Conservation (phyloP, 140 eudicot genomes). For the Flaveria floridana region DNA sequence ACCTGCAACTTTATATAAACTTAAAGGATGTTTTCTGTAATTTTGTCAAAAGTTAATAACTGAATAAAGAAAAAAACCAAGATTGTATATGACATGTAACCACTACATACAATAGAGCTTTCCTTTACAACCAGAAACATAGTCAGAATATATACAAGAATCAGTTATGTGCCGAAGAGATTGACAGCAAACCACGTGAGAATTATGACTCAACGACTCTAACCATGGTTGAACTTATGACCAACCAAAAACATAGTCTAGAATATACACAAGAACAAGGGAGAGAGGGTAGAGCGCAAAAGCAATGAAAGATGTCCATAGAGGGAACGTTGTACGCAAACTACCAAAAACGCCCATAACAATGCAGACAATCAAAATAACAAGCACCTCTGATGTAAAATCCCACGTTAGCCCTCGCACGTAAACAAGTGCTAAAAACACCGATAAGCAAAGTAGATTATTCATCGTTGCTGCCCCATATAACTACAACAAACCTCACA, state of each 20-base stretch:
- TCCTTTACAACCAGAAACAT: constrained; percentile 1
- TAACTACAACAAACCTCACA: constrained; percentile 33
- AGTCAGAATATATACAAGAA: neutral
- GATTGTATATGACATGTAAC: too few relatives aligned
- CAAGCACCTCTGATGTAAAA: constrained; percentile 62
- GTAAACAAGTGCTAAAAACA: constrained; percentile 57
- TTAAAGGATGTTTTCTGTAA: too few relatives aligned
- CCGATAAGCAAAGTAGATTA: constrained; percentile 59
- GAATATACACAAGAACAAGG: constrained; percentile 60
- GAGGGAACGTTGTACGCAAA: constrained; percentile 59
- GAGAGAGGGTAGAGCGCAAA: constrained; percentile 60
- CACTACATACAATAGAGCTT: neutral
- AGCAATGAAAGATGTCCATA: constrained; percentile 62
- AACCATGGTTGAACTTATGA: constrained; percentile 36
- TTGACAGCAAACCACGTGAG: constrained; percentile 8
- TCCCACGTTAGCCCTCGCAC: constrained; percentile 58
- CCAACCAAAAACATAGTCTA: constrained; percentile 57
- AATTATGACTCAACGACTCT: neutral
- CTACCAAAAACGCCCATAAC: constrained; percentile 60
- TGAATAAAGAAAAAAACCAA: too few relatives aligned
- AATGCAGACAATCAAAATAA: constrained; percentile 60
- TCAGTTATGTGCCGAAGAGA: constrained; percentile 1
- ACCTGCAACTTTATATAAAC: too few relatives aligned
- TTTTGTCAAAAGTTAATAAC: too few relatives aligned
- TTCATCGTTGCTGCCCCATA: constrained; percentile 71